A percentile compares a stretch with the other conserved stretches of the same genome.
Conservation (phyloP, 2,329 filamentous ascomycete genomes). For the Nemania sp. region DNA sequence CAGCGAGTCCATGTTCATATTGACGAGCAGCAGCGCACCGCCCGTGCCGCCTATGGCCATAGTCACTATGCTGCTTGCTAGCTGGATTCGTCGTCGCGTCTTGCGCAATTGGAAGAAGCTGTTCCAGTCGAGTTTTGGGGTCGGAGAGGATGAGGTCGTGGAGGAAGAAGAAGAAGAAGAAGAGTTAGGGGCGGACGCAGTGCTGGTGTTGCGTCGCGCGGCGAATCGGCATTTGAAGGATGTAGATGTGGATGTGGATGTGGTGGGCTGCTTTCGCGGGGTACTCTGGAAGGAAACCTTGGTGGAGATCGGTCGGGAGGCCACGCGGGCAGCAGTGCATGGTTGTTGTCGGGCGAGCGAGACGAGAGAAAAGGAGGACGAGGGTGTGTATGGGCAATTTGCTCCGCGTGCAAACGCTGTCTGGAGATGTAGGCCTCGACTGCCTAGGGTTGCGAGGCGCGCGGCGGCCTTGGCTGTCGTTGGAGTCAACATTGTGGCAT, state of each 20-base stretch:
- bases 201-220: constrained; percentile 45
- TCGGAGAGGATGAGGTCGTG: constrained; percentile 36
- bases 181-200: constrained; percentile 10
- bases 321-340: constrained; percentile 37
- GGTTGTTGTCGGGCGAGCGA: constrained; percentile 45
- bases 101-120: constrained; percentile 92
- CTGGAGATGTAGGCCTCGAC: constrained; percentile 49
- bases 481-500: constrained; percentile 46
- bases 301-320: constrained; percentile 39
- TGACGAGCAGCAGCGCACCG: constrained; percentile 75
- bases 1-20: constrained; percentile 78
- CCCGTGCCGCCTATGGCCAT: constrained; percentile 71
- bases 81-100: constrained; percentile 84
- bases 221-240: constrained; percentile 44
- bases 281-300: constrained; percentile 33
- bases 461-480: constrained; percentile 46
- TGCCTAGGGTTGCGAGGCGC: constrained; percentile 47
- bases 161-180: constrained; percentile 35
- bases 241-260: background rate
- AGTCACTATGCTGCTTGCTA: constrained; percentile 78
- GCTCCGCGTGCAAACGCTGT: constrained; percentile 45
- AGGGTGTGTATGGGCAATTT: constrained; percentile 43
- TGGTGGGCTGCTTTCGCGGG: constrained; percentile 24
- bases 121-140: constrained; percentile 79
- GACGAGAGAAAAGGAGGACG: constrained; percentile 20